Evolutionary conservation across 2,329 filamentous ascomycete species (phyloP).

Genomic region (Diaporthe caulivora): DNA sequence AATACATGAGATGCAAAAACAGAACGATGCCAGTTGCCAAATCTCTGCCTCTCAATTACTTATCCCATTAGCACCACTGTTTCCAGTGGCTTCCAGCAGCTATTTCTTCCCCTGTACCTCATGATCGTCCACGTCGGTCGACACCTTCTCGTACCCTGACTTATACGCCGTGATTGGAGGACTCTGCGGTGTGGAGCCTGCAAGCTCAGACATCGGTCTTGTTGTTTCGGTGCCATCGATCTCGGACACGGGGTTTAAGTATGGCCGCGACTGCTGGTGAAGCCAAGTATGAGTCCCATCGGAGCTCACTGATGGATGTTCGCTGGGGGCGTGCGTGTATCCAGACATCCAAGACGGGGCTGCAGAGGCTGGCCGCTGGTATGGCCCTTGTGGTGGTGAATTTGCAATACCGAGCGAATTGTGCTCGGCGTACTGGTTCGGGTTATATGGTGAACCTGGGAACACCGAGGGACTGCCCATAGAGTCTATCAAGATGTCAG

Average conservation of each 20-base stretch:
- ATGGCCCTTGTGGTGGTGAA: background rate
- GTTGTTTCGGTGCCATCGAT: slow-evolving; percentile 23
- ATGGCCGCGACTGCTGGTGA: slow-evolving; percentile 11
- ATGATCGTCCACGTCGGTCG: background rate
- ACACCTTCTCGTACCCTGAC: slow-evolving; percentile 25
- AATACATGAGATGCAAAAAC: background rate
- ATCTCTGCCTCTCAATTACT: background rate
- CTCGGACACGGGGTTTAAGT: slow-evolving; percentile 31
- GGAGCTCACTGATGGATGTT: slow-evolving; percentile 32
- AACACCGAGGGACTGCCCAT: background rate
- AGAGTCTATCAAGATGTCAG: slow-evolving; percentile 11
- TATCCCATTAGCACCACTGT: background rate
- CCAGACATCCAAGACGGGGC: slow-evolving; percentile 33
- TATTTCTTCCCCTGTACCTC: background rate
- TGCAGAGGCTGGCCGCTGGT: slow-evolving; percentile 21
- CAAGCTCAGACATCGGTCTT: slow-evolving; percentile 32
- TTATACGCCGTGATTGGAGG: background rate
- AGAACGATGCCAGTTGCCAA: background rate
- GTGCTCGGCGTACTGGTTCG: slow-evolving; percentile 8
- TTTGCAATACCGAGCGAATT: background rate
- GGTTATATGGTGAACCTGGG: slow-evolving; percentile 1
- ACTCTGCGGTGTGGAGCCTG: background rate
- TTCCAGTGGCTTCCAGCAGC: fast-evolving
- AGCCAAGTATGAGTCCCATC: slow-evolving; percentile 1
- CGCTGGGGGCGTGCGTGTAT: background rate